Evolutionary conservation across 441 rosid genomes (phyloP), one percentile per base, ranked within the genome.

Genomic region (Eutrema salsugineum): DNA sequence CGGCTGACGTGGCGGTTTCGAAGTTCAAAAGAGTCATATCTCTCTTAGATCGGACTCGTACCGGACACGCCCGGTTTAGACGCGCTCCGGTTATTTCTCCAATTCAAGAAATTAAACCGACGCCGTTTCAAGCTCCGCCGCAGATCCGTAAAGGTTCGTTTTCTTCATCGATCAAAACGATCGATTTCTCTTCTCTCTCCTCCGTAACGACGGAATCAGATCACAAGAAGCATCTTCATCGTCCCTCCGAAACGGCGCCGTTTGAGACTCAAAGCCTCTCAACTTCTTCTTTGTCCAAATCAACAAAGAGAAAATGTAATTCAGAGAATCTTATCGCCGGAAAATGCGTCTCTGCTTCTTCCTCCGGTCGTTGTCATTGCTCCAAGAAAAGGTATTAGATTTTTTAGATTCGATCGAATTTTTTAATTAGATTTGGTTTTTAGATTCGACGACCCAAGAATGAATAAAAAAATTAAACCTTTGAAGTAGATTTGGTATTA

Each of bases 51-150:
- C 85, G 91, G 20, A 84, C 86, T 39, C 75, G 99, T 68, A 91
- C 91, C 47, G 99, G 98, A 20, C 99, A 94, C 40, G 97, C 99
- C 56, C 91, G 99, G 39, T 94, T 94, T 56, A 78, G 99, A 68
- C 73, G 97, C n/a, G 94, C 81, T 64, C 89, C 91, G 38, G 60
- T 84, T 28, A 51, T 36, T 35, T 47, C 70, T 19, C 70, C 54
- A 17, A 16, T 19, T 35, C 71, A 77, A 58, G 71, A 77, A 40
- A 8, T 24, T 20, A 68, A 69, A 69, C 12, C 71, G 60, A 38
- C 70, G 16, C 39, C 71, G 71, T 75, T 75, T 63, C 79, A 65
- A 7, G 33, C 72, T 44, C 16, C 82, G 57, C 36, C 63, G 24
- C 67, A 30, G 44, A 57, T 54, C 12, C 65, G 32, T 60, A 89